A percentile compares a stretch with the other conserved stretches of the same genome.
phyloP scores from a whole-genome alignment of 352 stramenopile species.

The Elongisporangium anandrum region DNA sequence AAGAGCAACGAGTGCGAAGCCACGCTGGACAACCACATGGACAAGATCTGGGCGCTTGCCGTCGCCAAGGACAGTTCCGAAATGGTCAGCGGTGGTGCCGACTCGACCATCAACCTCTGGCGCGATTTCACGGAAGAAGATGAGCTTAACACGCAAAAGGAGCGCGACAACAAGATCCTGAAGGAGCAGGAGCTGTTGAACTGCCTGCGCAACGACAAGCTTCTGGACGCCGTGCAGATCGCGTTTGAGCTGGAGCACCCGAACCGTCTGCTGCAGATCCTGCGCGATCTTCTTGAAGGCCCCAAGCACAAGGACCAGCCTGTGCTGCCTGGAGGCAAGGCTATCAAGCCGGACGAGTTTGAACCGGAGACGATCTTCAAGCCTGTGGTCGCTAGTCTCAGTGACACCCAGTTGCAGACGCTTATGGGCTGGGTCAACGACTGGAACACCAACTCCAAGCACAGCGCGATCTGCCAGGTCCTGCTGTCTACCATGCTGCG shows the following conservation, averaged over 20 bases:
- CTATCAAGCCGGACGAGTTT: slow-evolving; percentile 52
- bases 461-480: slow-evolving; percentile 92
- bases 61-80: slow-evolving; percentile 85
- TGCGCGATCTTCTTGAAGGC: slow-evolving; percentile 77
- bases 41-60: slow-evolving; percentile 97
- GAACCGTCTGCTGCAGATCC: slow-evolving; percentile 91
- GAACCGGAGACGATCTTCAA: slow-evolving; percentile 58
- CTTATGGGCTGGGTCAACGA: slow-evolving; percentile 94
- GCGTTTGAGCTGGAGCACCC: slow-evolving; percentile 94
- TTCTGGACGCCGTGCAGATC: slow-evolving; percentile 75
- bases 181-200: slow-evolving; percentile 96
- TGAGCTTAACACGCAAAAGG: slow-evolving; percentile 73
- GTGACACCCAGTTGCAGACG: slow-evolving; percentile 80
- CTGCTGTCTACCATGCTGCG: slow-evolving; percentile 90
- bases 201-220: slow-evolving; percentile 91
- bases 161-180: slow-evolving; percentile 89
- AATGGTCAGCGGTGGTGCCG: slow-evolving; percentile 92
- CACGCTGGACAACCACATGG: slow-evolving; percentile 95
- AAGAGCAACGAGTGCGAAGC: slow-evolving; percentile 96
- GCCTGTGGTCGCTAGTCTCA: slow-evolving; percentile 68
- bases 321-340: slow-evolving; percentile 23
- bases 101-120: slow-evolving; percentile 95
- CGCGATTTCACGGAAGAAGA: slow-evolving; percentile 92
- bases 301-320: slow-evolving; percentile 59
- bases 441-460: slow-evolving; percentile 97